A percentile compares a stretch with the other conserved stretches of the same genome.
Evolutionary conservation across 2,329 filamentous ascomycete genomes (phyloP).

Genomic region (Colletotrichum sp.): DNA sequence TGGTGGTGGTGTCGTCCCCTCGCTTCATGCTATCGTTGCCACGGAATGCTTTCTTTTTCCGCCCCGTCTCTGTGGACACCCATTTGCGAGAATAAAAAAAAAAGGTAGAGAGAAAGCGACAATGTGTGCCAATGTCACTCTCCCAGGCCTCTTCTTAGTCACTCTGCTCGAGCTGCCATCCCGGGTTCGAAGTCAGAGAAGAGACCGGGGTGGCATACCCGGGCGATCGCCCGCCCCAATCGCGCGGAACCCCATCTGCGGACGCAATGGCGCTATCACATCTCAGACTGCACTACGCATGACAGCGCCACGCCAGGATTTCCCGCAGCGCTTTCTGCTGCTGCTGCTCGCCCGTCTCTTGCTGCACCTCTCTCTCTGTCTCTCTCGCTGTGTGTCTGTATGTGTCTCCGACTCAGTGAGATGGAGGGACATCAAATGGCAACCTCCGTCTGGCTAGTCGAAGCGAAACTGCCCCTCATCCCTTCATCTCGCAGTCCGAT

Average conservation of each 20-base stretch:
- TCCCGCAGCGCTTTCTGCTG: neutral
- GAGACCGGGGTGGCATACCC: constrained; percentile 9
- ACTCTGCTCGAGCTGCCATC: neutral
- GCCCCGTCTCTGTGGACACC: neutral
- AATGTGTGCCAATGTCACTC: neutral
- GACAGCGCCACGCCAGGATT: constrained; percentile 6
- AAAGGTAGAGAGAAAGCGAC: neutral
- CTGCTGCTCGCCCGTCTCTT: neutral
- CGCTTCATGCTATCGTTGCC: constrained; percentile 9
- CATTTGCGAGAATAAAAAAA: neutral
- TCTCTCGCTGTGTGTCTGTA: neutral
- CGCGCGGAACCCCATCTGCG: constrained; percentile 11
- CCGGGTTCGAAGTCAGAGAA: neutral
- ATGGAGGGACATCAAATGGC: neutral
- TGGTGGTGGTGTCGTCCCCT: neutral
- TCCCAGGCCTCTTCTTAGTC: neutral
- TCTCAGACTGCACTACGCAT: constrained; percentile 3
- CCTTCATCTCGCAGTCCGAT: neutral
- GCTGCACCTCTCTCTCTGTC: neutral
- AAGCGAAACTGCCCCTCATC: neutral
- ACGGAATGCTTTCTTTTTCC: constrained; percentile 5
- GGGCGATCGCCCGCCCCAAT: constrained; percentile 14
- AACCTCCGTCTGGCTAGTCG: neutral
- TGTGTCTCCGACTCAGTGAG: neutral
- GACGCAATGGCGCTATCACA: neutral